A percentile compares a stretch with the other conserved stretches of the same genome.
phyloP scores from a whole-genome alignment of 1,139 yeast genomes.

The Debaryomyces subglobosus region DNA sequence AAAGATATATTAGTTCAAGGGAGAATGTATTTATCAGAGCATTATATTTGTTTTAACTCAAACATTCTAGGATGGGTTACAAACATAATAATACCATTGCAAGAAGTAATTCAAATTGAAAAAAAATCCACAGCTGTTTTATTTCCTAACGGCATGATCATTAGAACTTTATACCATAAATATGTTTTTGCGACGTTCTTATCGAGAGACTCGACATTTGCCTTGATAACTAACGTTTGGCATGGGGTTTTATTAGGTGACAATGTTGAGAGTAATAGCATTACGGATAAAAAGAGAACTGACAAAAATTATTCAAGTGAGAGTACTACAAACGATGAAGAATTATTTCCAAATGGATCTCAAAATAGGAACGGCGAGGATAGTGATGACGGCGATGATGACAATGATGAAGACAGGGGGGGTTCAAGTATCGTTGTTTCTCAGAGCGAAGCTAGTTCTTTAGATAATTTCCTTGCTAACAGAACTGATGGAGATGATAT shows the following conservation, averaged over 20 bases:
- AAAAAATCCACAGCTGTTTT: constrained; percentile 73
- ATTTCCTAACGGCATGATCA: constrained; percentile 74
- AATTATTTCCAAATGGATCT: neutral
- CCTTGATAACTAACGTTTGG: constrained; percentile 66
- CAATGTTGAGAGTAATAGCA: constrained; percentile 24
- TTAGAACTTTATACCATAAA: constrained; percentile 70
- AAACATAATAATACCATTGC: constrained; percentile 63
- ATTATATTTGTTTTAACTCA: constrained; percentile 66
- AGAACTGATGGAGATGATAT: constrained; percentile 3
- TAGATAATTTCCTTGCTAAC: neutral
- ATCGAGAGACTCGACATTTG: constrained; percentile 67
- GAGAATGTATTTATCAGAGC: constrained; percentile 62
- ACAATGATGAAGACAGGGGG: constrained; percentile 11
- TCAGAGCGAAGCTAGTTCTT: constrained; percentile 9
- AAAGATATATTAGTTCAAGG: constrained; percentile 77
- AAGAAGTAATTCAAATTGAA: constrained; percentile 71
- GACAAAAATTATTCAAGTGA: constrained; percentile 12
- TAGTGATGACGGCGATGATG: constrained; percentile 12
- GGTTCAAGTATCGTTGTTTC: constrained; percentile 11
- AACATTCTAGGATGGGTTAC: constrained; percentile 78
- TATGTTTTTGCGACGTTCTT: constrained; percentile 74
- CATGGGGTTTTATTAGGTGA: constrained; percentile 35
- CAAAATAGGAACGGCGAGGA: neutral
- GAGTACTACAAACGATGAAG: constrained; percentile 9
- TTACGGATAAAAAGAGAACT: constrained; percentile 15